Evolutionary conservation across 371 early-diverging fungal genomes (phyloP).

Genomic region (Choanephora cucurbitarum): DNA sequence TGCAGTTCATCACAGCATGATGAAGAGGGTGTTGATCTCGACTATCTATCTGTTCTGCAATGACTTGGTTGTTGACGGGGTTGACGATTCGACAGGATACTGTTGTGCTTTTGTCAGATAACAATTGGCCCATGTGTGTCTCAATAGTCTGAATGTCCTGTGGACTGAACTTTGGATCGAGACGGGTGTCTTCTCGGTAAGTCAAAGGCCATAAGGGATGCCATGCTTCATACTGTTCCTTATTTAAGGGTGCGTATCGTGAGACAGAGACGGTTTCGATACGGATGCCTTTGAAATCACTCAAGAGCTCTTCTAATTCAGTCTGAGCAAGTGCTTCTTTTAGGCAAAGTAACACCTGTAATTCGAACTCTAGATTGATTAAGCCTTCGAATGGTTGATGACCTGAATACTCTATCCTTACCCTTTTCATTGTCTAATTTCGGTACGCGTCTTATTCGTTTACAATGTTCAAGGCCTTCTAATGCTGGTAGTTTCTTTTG

Average conservation of each 20-base stretch:
- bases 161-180: constrained; percentile 50
- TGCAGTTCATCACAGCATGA: constrained; percentile 67
- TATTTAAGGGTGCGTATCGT: constrained; percentile 52
- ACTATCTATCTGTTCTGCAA: constrained; percentile 53
- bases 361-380: neutral
- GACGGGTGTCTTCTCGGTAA: constrained; percentile 60
- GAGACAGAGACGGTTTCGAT: constrained; percentile 39
- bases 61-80: constrained; percentile 38
- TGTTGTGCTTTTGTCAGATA: constrained; percentile 30
- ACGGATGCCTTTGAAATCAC: constrained; percentile 8
- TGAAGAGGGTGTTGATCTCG: constrained; percentile 55
- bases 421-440: constrained; percentile 10
- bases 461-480: constrained; percentile 44
- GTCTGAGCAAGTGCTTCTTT: constrained; percentile 12
- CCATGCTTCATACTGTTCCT: constrained; percentile 63
- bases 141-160: constrained; percentile 40
- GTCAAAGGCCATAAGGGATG: constrained; percentile 60
- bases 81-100: constrained; percentile 46
- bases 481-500: constrained; percentile 41
- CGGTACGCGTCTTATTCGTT: constrained; percentile 41
- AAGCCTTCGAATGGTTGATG: neutral
- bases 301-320: constrained; percentile 15
- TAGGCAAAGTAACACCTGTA: constrained; percentile 35
- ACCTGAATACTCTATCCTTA: neutral
- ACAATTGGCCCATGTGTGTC: constrained; percentile 36